A percentile compares a stretch with the other conserved stretches of the same genome.
Evolutionary conservation across 202 grass and related monocot genomes (phyloP).

Genomic region (Schoenoplectus triqueter): DNA sequence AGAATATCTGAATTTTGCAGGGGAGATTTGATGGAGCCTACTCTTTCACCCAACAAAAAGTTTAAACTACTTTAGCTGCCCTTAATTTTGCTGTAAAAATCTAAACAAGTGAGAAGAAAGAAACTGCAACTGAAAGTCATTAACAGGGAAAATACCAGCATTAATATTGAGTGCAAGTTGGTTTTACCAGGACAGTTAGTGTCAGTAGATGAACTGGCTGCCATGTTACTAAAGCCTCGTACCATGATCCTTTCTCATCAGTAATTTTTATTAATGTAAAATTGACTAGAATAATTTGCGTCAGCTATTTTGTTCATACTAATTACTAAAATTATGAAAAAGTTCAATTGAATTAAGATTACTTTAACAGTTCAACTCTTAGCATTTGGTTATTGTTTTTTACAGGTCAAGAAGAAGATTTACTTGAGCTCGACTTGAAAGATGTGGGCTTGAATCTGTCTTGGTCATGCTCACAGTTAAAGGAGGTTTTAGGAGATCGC

Average conservation of each 20-base stretch:
- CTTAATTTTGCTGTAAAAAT: neutral
- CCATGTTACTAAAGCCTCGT: neutral
- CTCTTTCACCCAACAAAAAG: neutral
- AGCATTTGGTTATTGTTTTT: neutral
- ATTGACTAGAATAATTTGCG: neutral
- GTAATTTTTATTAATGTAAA: neutral
- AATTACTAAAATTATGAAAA: neutral
- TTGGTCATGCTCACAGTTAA: slow-evolving; percentile 58
- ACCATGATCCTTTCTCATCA: neutral
- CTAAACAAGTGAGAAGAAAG: neutral
- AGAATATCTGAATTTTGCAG: neutral
- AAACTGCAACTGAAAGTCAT: neutral
- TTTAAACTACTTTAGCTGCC: neutral
- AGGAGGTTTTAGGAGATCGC: slow-evolving; percentile 39
- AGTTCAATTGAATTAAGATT: neutral
- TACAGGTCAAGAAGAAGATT: slow-evolving; percentile 34
- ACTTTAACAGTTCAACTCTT: neutral
- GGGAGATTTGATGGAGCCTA: neutral
- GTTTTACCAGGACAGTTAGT: neutral
- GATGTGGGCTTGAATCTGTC: slow-evolving; percentile 63
- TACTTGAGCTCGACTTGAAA: slow-evolving; percentile 58
- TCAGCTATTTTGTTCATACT: neutral
- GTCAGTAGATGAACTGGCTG: neutral
- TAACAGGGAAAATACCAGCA: neutral
- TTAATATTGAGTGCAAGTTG: neutral